These are phyloP conservation scores for Cenococcum geophilum DNA, from an alignment of 495 filamentous ascomycete species.

Conservation along the genomic window DNA sequence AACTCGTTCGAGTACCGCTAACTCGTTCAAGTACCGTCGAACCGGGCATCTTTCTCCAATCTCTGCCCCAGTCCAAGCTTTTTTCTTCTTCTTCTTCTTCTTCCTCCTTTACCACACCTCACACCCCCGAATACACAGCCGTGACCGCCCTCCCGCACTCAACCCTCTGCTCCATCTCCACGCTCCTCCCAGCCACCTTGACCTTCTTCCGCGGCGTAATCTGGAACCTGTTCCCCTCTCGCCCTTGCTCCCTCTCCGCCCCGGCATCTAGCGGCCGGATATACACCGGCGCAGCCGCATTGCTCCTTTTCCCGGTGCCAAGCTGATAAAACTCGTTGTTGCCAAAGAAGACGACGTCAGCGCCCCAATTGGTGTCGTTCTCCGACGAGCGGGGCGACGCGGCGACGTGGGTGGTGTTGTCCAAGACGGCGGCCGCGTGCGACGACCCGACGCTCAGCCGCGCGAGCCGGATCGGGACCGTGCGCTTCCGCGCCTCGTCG, in stretches of 20 bases:
- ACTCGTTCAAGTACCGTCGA: too few species aligned
- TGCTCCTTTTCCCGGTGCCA: conserved; percentile 83
- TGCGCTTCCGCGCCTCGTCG: conserved; percentile 59
- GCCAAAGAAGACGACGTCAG: conserved; percentile 87
- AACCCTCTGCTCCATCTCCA: conserved; percentile 77
- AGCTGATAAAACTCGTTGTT: conserved; percentile 91
- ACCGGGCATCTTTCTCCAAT: too few species aligned
- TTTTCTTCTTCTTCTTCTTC: too few species aligned
- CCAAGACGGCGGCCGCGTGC: too few species aligned
- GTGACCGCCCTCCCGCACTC: conserved; percentile 81
- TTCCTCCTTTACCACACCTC: too few species aligned
- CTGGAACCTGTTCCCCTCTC: conserved; percentile 69
- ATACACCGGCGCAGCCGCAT: conserved; percentile 64
- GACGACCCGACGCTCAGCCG: conserved; percentile 69
- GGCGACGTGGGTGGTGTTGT: conserved; percentile 65
- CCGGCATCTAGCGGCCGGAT: conserved; percentile 63
- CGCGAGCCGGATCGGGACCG: conserved; percentile 71
- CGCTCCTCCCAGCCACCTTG: conserved; percentile 54
- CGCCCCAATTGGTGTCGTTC: conserved; percentile 72
- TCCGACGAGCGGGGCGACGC: conserved; percentile 45
- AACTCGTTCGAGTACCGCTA: too few species aligned
- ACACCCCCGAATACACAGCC: conserved; percentile 72
- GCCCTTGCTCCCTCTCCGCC: conserved; percentile 46
- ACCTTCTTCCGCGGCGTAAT: conserved; percentile 72
- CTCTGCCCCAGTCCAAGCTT: too few species aligned